Base-by-base conservation (phyloP, 1,139 yeast genomes). In the Spencermartinsiella ligniputridi region DNA sequence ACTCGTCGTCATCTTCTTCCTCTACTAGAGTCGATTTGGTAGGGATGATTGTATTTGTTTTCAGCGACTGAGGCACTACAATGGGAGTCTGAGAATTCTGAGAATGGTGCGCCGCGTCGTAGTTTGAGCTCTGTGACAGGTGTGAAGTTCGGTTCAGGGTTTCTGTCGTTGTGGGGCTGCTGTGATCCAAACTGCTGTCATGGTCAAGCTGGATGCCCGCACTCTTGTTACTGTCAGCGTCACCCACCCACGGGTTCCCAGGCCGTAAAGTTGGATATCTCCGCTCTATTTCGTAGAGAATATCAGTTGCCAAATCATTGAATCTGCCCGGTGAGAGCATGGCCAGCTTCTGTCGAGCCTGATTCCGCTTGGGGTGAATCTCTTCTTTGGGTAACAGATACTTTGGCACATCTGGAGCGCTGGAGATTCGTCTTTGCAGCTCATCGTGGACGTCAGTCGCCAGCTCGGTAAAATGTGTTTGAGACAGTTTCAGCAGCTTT, bases 381-480 rank as follows among this genome's bases (percentile, higher is more conserved):
- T 56, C 57, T 2, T 48, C 47, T 1, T 58, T 51, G 6, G 62
- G 57, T 3, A 54, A 51, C n/a, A 60, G 56, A 40, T 47, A 62
- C 46, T 48, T 53, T 4, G 56, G 51, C 20, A 34, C 27, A 11
- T 41, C 43, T 9, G 50, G 44, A 3, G 40, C 42, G 1, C 57
- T 50, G 50, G 75, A 80, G 40, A 74, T 75, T 51, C 97, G 73
- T 56, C 98, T 76, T 57, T 79, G 78, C 51, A 90, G 71, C 66
- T 90, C 98, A 64, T 90, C 97, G 62, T 82, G 85, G 13, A 90
- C 97, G 62, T 92, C 97, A 1, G 96, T 89, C 51, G 95, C 81
- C 48, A 90, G 76, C 62, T 90, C 98, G 49, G 76, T 74, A 60
- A 90, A 88, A 64, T 92, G 97, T n/a, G 82, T 80, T n/a, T 75